Percentiles rank a stretch among this genome's conserved stretches.
phyloP scores from a whole-genome alignment of 345 rosid species.

The Citrus medica region DNA sequence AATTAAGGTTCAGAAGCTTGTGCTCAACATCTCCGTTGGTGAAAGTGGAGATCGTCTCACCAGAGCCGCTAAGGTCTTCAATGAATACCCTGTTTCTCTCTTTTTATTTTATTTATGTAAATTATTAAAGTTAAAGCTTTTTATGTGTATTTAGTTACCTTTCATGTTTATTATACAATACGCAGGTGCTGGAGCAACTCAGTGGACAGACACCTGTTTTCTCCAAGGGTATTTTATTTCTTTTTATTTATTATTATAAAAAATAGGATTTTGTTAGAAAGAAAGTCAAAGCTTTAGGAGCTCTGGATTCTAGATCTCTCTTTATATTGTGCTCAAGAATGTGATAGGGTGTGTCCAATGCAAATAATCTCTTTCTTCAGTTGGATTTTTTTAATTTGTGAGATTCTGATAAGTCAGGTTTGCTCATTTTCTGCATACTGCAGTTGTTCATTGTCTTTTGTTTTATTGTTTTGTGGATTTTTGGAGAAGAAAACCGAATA shows the following conservation, averaged over 20 bases:
- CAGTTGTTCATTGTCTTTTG: not conserved
- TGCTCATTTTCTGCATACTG: not conserved
- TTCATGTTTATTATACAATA: not conserved
- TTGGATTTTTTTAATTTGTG: not conserved
- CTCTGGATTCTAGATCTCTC: not conserved
- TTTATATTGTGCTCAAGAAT: not conserved
- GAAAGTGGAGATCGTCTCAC: constrained; percentile 93
- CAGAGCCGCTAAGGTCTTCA: constrained; percentile 70
- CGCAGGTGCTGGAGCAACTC: constrained; percentile 80
- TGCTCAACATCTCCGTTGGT: constrained; percentile 85
- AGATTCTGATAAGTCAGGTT: not conserved
- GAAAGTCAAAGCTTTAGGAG: not conserved
- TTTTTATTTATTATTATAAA: too few species aligned
- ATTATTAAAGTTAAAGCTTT: not conserved
- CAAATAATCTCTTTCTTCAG: not conserved
- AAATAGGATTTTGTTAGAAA: not conserved
- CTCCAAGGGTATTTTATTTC: constrained; percentile 55
- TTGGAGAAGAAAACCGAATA: not conserved
- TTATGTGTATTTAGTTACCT: not conserved
- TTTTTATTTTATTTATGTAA: not conserved
- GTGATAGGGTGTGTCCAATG: not conserved
- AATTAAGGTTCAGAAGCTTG: constrained; percentile 86
- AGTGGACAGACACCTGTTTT: constrained; percentile 85
- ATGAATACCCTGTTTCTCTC: not conserved
- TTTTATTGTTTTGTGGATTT: not conserved